Evolutionary conservation across 768 basidiomycete species (phyloP).

Genomic region (Auricularia cornea): DNA sequence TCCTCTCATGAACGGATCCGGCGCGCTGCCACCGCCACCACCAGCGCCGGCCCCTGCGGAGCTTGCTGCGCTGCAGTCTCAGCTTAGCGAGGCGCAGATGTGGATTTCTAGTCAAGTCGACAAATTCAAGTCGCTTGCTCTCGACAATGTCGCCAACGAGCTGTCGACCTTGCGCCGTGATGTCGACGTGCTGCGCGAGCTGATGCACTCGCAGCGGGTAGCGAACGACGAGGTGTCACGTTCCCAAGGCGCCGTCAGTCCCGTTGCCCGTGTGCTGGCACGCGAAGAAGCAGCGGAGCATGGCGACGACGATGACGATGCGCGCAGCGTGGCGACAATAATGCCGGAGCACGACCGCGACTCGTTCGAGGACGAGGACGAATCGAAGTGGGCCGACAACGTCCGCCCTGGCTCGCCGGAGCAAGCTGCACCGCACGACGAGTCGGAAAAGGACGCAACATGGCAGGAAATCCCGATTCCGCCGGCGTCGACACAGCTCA

Average conservation of each 20-base stretch:
- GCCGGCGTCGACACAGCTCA: background rate
- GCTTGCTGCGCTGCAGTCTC: constrained; percentile 63
- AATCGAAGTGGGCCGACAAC: background rate
- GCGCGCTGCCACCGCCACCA: constrained; percentile 18
- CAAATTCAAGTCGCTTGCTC: constrained; percentile 56
- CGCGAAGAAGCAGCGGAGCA: constrained; percentile 21
- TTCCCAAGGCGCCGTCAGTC: constrained; percentile 19
- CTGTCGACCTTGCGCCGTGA: constrained; percentile 80
- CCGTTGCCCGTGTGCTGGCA: constrained; percentile 21
- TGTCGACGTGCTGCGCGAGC: constrained; percentile 58
- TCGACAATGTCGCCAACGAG: constrained; percentile 67
- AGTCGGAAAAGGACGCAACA: background rate
- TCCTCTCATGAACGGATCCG: background rate
- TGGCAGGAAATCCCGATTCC: background rate
- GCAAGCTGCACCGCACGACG: too few relatives aligned
- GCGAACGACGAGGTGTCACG: constrained; percentile 26
- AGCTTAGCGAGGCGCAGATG: constrained; percentile 76
- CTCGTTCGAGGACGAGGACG: background rate
- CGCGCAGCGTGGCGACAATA: constrained; percentile 63
- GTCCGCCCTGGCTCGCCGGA: background rate
- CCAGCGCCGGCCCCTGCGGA: constrained; percentile 22
- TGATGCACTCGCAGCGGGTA: constrained; percentile 60
- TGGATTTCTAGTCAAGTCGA: constrained; percentile 72
- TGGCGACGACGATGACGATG: constrained; percentile 61
- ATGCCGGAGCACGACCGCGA: constrained; percentile 26